These are phyloP conservation scores for Pseudozyma flocculosa DNA, from an alignment of 1,284 basidiomycete species.

Conservation along the genomic window DNA sequence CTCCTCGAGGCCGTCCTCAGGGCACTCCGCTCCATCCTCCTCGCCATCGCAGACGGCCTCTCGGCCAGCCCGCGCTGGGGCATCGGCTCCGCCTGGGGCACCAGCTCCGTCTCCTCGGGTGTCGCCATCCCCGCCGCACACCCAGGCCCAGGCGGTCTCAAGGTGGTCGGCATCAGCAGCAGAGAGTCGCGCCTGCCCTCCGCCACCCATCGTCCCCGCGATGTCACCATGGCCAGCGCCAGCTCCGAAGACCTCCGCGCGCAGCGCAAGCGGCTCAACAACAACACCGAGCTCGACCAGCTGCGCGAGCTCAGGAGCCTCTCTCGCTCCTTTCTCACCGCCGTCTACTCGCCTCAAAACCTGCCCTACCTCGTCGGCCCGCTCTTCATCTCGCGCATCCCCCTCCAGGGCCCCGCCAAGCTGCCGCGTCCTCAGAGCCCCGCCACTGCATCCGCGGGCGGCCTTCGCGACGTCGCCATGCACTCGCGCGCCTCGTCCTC, in stretches of 20 bases:
- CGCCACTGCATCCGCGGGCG: neutral
- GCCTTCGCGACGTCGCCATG: no score
- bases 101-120: slow-evolving; percentile 16
- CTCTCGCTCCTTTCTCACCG: slow-evolving; percentile 20
- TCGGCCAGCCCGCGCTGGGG: slow-evolving; percentile 46
- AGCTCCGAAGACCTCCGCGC: slow-evolving; percentile 22
- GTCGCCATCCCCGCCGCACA: slow-evolving; percentile 13
- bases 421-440: neutral
- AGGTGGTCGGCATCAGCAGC: slow-evolving; percentile 34
- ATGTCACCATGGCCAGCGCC: slow-evolving; percentile 25
- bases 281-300: slow-evolving; percentile 10
- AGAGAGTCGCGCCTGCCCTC: slow-evolving; percentile 7
- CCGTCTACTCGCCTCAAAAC: slow-evolving; percentile 19
- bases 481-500: neutral
- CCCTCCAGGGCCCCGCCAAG: slow-evolving; percentile 8
- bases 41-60: slow-evolving; percentile 46
- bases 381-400: slow-evolving; percentile 30
- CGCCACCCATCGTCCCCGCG: slow-evolving; percentile 2
- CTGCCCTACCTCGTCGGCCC: slow-evolving; percentile 33
- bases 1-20: slow-evolving; percentile 38
- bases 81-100: slow-evolving; percentile 43
- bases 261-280: slow-evolving; percentile 4
- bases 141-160: slow-evolving; percentile 12
- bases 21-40: slow-evolving; percentile 41
- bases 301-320: slow-evolving; percentile 22